Percentiles rank a stretch among this genome's conserved stretches.
These are phyloP conservation scores for Entelexis paramagnoliae DNA, from an alignment of 1,139 yeast species.

Conservation along the genomic window DNA sequence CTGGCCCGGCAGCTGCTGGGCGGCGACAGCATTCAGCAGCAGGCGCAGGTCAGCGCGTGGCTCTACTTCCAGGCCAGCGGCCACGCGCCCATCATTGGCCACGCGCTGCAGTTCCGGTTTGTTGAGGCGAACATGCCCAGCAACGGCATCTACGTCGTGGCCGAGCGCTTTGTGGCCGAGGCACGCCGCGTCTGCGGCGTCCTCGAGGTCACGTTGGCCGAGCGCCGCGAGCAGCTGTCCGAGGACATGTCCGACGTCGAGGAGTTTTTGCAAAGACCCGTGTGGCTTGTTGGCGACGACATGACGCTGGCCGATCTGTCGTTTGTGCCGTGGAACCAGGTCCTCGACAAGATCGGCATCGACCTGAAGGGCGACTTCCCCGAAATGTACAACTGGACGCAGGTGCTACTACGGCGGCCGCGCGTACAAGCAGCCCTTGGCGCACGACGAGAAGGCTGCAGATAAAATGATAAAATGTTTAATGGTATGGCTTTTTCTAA, in stretches of 20 bases:
- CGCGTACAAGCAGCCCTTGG: slow-evolving; percentile 31
- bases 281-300: slow-evolving; percentile 88
- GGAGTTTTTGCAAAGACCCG: slow-evolving; percentile 85
- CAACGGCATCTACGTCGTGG: slow-evolving; percentile 40
- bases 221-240: slow-evolving; percentile 77
- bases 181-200: slow-evolving; percentile 91
- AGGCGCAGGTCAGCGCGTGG: slow-evolving; percentile 83
- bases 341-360: slow-evolving; percentile 84
- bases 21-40: slow-evolving; percentile 71
- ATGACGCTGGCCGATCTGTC: slow-evolving; percentile 86
- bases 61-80: slow-evolving; percentile 91
- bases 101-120: slow-evolving; percentile 85
- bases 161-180: slow-evolving; percentile 82
- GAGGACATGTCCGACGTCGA: slow-evolving; percentile 66
- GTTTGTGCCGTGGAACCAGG: slow-evolving; percentile 95
- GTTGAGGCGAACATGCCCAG: slow-evolving; percentile 44
- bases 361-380: slow-evolving; percentile 82
- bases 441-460: neutral
- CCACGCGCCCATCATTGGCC: slow-evolving; percentile 97
- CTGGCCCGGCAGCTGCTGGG: slow-evolving; percentile 39
- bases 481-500: neutral
- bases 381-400: slow-evolving; percentile 91
- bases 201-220: slow-evolving; percentile 89
- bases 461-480: neutral
- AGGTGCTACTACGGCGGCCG: slow-evolving; percentile 32